phyloP scores from a whole-genome alignment of 352 stramenopile genomes.

The Pythium biforme region DNA sequence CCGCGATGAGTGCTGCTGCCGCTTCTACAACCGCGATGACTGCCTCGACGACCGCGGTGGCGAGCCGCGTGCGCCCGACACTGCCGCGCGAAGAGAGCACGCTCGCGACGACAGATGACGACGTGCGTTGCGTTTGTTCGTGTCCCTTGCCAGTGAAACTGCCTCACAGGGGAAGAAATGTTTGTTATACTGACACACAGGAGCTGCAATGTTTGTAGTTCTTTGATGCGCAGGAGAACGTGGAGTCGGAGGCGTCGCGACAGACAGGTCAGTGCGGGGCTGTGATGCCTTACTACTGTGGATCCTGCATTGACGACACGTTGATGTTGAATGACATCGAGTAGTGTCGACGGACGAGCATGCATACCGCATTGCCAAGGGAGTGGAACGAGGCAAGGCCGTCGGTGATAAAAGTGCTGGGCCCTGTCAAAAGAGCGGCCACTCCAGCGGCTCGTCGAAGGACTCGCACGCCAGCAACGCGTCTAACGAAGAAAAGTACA shows the following conservation, averaged over 20 bases:
- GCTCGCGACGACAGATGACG: constrained; percentile 49
- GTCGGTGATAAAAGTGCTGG: neutral
- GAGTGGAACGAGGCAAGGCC: constrained; percentile 15
- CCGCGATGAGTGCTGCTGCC: neutral
- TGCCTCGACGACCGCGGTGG: neutral
- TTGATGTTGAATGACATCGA: too few species aligned
- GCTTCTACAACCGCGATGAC: neutral
- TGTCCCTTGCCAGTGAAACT: neutral
- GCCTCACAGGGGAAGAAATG: neutral
- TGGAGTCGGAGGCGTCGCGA: constrained; percentile 36
- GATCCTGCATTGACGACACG: too few species aligned
- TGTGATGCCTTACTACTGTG: neutral
- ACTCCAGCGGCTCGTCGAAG: constrained; percentile 14
- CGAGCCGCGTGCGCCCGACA: constrained; percentile 5
- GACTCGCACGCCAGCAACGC: constrained; percentile 10
- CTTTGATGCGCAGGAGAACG: constrained; percentile 62
- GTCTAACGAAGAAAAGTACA: constrained; percentile 57
- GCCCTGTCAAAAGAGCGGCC: constrained; percentile 5
- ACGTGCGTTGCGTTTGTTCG: constrained; percentile 30
- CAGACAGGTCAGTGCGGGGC: constrained; percentile 8
- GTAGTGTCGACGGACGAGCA: neutral
- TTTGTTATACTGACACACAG: neutral
- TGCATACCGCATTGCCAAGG: neutral
- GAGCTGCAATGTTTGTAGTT: constrained; percentile 37
- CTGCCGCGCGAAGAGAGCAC: constrained; percentile 48